Evolutionary conservation across 106 monocot genomes (phyloP), one percentile per base, ranked within the genome.

Genomic region (Apostasia ramifera): DNA sequence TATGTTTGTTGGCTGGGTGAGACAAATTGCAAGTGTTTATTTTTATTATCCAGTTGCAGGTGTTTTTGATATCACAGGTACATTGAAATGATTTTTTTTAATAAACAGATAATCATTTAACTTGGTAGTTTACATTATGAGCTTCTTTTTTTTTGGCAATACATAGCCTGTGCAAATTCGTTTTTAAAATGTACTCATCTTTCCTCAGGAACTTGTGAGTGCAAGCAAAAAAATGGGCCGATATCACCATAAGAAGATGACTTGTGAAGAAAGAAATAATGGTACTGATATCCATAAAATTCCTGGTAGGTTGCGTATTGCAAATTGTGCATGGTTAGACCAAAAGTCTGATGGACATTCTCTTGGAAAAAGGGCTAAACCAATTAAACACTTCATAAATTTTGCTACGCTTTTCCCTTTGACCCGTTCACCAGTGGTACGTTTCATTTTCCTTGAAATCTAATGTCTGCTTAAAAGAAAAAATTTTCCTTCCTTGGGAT

Each of bases 361-460:
- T 62, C n/a, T n/a, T 62, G 62, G n/a, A 10, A 44, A 13, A 3
- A 62, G 44, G 44, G 42, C 62, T 62, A 62, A 62, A 44, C 42
- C 44, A 13, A 40, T 9, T 8, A 13, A 62, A 39, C 62, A 62
- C 62, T 44, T 12, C 42, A n/a, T 62, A 62, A 38, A 62, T 45
- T 62, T 62, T 44, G 11, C 62, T 62, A 13, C 44, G 12, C 42
- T 62, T 4, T 62, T 62, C 44, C 62, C 62, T 44, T 41, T 62
- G 13, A 62, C 62, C 42, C 42, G 62, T 13, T n/a, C 62, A 6
- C 62, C 62, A 4, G 11, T 44, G 62, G 62, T 62, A 62, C 10
- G 13, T 44, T 62, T 62, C n/a, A 3, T 45, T 40, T 59, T 40
- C 44, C 2, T 40, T 59, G 40, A 59, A 59, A 2, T 59, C 5